phyloP scores from a whole-genome alignment of 192 early-diverging fungal genomes.

The Chytriomyces confervae region DNA sequence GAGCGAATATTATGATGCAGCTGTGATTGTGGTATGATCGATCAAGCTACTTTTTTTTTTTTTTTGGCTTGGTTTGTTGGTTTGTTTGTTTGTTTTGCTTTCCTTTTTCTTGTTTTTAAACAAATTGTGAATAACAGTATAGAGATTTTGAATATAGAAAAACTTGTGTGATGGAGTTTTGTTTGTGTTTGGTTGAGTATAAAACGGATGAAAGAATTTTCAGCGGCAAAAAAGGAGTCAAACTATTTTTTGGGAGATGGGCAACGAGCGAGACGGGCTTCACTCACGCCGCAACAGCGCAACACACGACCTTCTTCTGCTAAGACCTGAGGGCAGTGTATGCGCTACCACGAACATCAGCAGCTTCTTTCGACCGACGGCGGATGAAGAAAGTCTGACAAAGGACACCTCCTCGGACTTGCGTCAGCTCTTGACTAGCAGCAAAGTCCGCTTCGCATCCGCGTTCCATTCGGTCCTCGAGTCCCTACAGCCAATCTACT shows the following conservation, averaged over 20 bases:
- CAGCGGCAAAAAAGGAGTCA: background rate
- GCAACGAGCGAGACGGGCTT: background rate
- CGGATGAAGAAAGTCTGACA: too few species aligned
- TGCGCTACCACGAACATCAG: too few species aligned
- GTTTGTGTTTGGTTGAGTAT: background rate
- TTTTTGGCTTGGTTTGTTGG: background rate
- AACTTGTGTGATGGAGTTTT: too few species aligned
- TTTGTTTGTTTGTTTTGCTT: background rate
- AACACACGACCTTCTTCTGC: background rate
- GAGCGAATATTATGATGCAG: constrained; percentile 17
- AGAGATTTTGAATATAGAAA: too few species aligned
- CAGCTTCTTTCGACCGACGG: too few species aligned
- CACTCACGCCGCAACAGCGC: background rate
- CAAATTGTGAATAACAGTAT: too few species aligned
- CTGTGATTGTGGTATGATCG: background rate
- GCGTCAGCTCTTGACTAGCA: too few species aligned
- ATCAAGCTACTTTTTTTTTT: background rate
- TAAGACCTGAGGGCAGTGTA: background rate
- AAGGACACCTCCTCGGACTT: too few species aligned
- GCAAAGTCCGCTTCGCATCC: too few species aligned
- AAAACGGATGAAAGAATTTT: background rate
- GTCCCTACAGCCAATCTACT: too few species aligned
- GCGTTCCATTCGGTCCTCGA: too few species aligned
- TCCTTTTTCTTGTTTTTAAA: background rate
- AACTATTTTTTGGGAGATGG: background rate